Evolutionary conservation across 495 filamentous ascomycete species (phyloP).

Genomic region (Lasiosphaeris hirsuta): DNA sequence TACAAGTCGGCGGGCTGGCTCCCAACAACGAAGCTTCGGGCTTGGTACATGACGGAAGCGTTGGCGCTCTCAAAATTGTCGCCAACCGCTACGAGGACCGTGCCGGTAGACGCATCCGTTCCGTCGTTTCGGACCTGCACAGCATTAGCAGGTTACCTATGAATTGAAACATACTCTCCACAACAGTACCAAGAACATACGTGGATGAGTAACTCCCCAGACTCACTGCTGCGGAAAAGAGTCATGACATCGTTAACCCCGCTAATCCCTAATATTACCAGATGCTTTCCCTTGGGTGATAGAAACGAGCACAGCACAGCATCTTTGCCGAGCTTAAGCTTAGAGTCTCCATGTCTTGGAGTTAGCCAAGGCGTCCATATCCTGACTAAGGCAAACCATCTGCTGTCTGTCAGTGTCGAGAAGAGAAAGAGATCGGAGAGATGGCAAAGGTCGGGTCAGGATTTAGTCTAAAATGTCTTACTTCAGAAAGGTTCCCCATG

Average conservation of each 20-base stretch:
- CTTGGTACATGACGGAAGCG: constrained; percentile 80
- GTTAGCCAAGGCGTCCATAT: constrained; percentile 81
- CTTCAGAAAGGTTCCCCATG: constrained; percentile 49
- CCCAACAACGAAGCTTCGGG: constrained; percentile 61
- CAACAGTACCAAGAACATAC: constrained; percentile 38
- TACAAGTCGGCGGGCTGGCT: not conserved
- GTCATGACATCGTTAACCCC: constrained; percentile 71
- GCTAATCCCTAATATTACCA: constrained; percentile 80
- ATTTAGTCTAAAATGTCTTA: constrained; percentile 20
- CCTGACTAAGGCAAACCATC: constrained; percentile 79
- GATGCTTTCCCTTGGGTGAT: constrained; percentile 65
- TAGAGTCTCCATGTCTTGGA: constrained; percentile 72
- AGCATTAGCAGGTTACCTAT: constrained; percentile 2
- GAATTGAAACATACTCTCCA: no score
- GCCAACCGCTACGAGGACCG: constrained; percentile 69
- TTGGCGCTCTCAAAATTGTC: constrained; percentile 72
- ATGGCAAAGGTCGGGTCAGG: not conserved
- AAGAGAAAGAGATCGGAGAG: no score
- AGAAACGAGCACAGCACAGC: constrained; percentile 80
- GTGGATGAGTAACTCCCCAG: constrained; percentile 65
- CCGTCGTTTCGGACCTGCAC: constrained; percentile 61
- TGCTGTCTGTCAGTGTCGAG: constrained; percentile 26
- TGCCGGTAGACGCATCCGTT: constrained; percentile 46
- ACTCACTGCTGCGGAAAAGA: constrained; percentile 60
- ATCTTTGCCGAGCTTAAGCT: constrained; percentile 68